Evolutionary conservation across 2,329 filamentous ascomycete genomes (phyloP).

Genomic region (Lecanicillium sp.): DNA sequence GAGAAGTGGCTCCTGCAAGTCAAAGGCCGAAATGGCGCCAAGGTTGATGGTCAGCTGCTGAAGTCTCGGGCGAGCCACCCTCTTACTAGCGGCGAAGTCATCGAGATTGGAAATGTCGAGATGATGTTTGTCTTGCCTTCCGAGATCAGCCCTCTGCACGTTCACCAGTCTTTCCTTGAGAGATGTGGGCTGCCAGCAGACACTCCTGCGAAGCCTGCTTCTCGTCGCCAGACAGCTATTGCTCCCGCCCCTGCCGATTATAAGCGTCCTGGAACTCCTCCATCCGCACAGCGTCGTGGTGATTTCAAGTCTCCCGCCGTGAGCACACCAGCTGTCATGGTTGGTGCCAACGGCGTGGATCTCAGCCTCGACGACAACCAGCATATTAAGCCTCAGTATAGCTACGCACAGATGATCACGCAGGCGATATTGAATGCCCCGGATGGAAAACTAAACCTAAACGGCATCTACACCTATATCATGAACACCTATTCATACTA

Average conservation of each 20-base stretch:
- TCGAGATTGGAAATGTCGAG: conserved; percentile 86
- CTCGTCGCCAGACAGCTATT: conserved; percentile 37
- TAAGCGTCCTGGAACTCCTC: conserved; percentile 53
- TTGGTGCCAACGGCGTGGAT: conserved; percentile 53
- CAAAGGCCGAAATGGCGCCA: conserved; percentile 86
- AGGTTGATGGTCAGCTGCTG: conserved; percentile 66
- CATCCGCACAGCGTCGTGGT: conserved; percentile 31
- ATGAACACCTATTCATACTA: conserved; percentile 91
- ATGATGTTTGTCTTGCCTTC: conserved; percentile 98
- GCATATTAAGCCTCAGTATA: conserved; percentile 91
- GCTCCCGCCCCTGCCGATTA: conserved; percentile 54
- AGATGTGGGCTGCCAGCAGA: conserved; percentile 50
- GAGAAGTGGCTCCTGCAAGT: conserved; percentile 78
- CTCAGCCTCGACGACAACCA: conserved; percentile 76
- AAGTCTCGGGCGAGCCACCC: conserved; percentile 58
- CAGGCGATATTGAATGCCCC: conserved; percentile 85
- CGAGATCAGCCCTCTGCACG: conserved; percentile 56
- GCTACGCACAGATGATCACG: conserved; percentile 94
- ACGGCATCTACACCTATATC: conserved; percentile 91
- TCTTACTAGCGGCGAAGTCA: conserved; percentile 78
- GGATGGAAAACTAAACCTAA: conserved; percentile 83
- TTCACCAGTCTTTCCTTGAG: conserved; percentile 62
- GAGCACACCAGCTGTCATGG: conserved; percentile 28
- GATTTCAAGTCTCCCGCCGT: conserved; percentile 23
- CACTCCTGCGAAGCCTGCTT: conserved; percentile 17